Conservation (phyloP, 371 early-diverging fungal species). For the Mucor circinelloides region DNA sequence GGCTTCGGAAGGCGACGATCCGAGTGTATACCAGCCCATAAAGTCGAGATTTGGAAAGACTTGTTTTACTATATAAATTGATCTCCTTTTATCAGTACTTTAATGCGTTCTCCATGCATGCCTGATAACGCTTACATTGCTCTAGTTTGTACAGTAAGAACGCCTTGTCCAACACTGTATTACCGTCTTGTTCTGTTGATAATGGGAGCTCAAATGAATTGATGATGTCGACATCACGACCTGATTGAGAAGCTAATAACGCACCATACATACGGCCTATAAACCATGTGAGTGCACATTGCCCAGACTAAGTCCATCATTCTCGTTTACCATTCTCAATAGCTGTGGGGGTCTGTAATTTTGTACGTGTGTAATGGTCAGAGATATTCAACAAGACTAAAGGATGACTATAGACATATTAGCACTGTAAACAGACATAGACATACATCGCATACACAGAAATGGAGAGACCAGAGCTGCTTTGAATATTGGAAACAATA, state of each 20-base stretch:
- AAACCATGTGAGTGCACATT: background rate
- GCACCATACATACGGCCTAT: conserved; percentile 73
- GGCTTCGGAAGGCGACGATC: conserved; percentile 56
- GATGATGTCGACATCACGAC: conserved; percentile 82
- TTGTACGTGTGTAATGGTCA: conserved; percentile 81
- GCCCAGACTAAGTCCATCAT: background rate
- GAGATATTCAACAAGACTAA: conserved; percentile 85
- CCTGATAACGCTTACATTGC: conserved; percentile 60
- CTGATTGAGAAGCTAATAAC: conserved; percentile 79
- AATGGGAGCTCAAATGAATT: conserved; percentile 81
- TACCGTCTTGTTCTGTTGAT: conserved; percentile 35
- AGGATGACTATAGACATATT: conserved; percentile 67
- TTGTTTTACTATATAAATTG: conserved; percentile 68
- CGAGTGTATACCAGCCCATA: conserved; percentile 86
- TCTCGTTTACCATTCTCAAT: conserved; percentile 36
- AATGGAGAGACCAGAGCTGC: conserved; percentile 47
- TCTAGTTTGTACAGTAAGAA: conserved; percentile 76
- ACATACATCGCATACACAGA: conserved; percentile 38
- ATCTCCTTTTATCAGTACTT: background rate
- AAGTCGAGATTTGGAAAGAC: conserved; percentile 85
- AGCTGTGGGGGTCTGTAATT: conserved; percentile 57
- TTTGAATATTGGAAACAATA: conserved; percentile 35
- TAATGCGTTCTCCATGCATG: background rate
- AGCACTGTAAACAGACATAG: background rate
- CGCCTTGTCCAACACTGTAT: conserved; percentile 53